Evolutionary conservation across 306 rosid genomes (phyloP).

Genomic region (Cucumis hystrix): DNA sequence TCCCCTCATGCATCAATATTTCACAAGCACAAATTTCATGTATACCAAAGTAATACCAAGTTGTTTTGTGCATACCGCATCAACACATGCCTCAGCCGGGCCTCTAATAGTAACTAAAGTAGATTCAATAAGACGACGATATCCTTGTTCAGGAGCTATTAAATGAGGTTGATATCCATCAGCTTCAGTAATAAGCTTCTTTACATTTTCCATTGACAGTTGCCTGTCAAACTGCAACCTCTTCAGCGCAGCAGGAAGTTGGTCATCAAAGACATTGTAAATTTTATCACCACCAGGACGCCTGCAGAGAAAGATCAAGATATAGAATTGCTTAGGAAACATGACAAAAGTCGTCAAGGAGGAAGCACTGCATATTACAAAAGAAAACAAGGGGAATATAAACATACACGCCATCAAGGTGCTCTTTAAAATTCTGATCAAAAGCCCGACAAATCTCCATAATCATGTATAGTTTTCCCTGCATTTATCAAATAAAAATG

Average conservation of each 20-base stretch:
- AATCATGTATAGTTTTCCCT: constrained; percentile 86
- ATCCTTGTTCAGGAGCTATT: constrained; percentile 97
- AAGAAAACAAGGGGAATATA: constrained; percentile 4
- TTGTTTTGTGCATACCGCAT: constrained; percentile 43
- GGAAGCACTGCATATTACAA: not conserved
- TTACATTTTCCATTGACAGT: constrained; percentile 86
- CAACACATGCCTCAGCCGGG: constrained; percentile 95
- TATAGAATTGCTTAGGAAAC: constrained; percentile 1
- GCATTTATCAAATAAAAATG: constrained; percentile 14
- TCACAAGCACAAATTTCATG: not conserved
- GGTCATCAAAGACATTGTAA: constrained; percentile 86
- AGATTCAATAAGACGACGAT: constrained; percentile 88
- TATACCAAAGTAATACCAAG: not conserved
- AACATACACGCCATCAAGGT: constrained; percentile 95
- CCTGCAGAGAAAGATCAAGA: constrained; percentile 31
- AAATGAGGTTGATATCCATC: constrained; percentile 98
- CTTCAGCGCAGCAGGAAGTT: constrained; percentile 90
- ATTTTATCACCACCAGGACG: constrained; percentile 92
- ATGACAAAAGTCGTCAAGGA: not conserved
- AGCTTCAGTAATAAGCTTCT: constrained; percentile 88
- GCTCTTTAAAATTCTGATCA: constrained; percentile 83
- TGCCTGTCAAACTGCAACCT: constrained; percentile 95
- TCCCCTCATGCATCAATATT: not conserved
- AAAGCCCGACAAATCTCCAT: constrained; percentile 87
- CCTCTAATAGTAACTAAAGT: constrained; percentile 69